Conservation (phyloP, 2,329 filamentous ascomycete species). For the Aaosphaeria arxii region DNA sequence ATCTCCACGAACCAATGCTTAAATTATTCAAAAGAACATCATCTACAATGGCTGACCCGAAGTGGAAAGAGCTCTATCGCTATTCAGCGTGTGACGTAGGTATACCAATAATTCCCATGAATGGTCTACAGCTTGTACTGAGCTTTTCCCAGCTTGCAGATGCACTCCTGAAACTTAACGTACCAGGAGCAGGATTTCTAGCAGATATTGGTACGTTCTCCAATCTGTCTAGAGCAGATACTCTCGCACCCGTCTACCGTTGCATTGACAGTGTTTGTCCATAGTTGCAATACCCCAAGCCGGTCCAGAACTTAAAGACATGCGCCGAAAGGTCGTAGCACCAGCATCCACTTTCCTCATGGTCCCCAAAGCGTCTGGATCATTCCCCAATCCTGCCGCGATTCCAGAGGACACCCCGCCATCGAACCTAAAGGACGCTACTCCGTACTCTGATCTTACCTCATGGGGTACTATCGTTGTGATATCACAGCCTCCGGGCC, state of each 20-base stretch:
- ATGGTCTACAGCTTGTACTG: slow-evolving; percentile 9
- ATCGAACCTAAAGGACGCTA: slow-evolving; percentile 30
- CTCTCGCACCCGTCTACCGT: neutral
- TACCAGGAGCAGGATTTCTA: slow-evolving; percentile 64
- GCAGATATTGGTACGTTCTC: slow-evolving; percentile 56
- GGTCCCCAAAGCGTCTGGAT: slow-evolving; percentile 53
- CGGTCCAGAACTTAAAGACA: slow-evolving; percentile 11
- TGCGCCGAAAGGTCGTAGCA: slow-evolving; percentile 41
- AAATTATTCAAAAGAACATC: slow-evolving; percentile 1
- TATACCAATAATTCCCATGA: slow-evolving; percentile 1
- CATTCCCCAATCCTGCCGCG: slow-evolving; percentile 31
- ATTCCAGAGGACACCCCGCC: slow-evolving; percentile 28
- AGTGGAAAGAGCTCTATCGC: slow-evolving; percentile 27
- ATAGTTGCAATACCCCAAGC: slow-evolving; percentile 23
- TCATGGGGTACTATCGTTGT: slow-evolving; percentile 61
- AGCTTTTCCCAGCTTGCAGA: slow-evolving; percentile 59
- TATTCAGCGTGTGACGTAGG: slow-evolving; percentile 35
- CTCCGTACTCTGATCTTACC: slow-evolving; percentile 68
- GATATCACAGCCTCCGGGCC: slow-evolving; percentile 62
- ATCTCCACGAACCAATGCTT: neutral
- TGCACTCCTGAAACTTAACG: slow-evolving; percentile 67
- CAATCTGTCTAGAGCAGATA: neutral
- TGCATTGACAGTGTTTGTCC: slow-evolving; percentile 1
- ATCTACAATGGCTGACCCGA: slow-evolving; percentile 20
- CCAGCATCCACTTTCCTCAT: slow-evolving; percentile 63